Percentiles rank a stretch among this genome's conserved stretches.
Conservation (phyloP, 23 red algal species). For the Pyropia yezoensis region DNA sequence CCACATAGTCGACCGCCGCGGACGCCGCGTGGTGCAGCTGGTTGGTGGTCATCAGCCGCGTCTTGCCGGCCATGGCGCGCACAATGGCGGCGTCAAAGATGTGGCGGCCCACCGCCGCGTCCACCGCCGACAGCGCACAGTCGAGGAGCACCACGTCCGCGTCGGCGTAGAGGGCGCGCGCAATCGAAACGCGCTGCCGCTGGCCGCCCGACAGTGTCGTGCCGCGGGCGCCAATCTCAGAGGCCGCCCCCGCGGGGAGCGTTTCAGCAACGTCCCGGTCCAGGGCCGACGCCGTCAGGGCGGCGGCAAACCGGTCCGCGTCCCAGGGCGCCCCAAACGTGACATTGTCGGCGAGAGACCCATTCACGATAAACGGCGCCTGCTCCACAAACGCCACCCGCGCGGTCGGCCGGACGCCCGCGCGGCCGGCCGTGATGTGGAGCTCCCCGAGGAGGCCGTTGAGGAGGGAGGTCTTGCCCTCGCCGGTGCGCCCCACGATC, state of each 20-base stretch:
- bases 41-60: conserved; percentile 59
- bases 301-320: conserved; percentile 16
- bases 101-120: conserved; percentile 62
- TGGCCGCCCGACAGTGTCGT: conserved; percentile 73
- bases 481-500: conserved; percentile 54
- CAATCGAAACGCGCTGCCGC: conserved; percentile 48
- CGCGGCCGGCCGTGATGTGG: conserved; percentile 30
- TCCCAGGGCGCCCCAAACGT: conserved; percentile 61
- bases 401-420: conserved; percentile 18
- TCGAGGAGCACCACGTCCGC: conserved; percentile 76
- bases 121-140: conserved; percentile 64
- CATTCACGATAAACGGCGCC: conserved; percentile 70
- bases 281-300: conserved; percentile 25
- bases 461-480: conserved; percentile 68
- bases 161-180: conserved; percentile 63
- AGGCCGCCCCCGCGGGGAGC: conserved; percentile 63
- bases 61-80: conserved; percentile 19
- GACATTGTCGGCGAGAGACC: conserved; percentile 62
- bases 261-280: conserved; percentile 39
- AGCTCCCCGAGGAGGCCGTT: conserved; percentile 54
- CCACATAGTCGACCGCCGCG: conserved; percentile 50
- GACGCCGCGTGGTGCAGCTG: conserved; percentile 47
- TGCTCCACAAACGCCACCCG: conserved; percentile 66
- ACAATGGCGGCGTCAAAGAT: conserved; percentile 74
- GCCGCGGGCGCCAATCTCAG: conserved; percentile 65